Evolutionary conservation across 2,329 filamentous ascomycete species (phyloP), one percentile per base, ranked within the genome.

Genomic region (Monosporascus sp.): DNA sequence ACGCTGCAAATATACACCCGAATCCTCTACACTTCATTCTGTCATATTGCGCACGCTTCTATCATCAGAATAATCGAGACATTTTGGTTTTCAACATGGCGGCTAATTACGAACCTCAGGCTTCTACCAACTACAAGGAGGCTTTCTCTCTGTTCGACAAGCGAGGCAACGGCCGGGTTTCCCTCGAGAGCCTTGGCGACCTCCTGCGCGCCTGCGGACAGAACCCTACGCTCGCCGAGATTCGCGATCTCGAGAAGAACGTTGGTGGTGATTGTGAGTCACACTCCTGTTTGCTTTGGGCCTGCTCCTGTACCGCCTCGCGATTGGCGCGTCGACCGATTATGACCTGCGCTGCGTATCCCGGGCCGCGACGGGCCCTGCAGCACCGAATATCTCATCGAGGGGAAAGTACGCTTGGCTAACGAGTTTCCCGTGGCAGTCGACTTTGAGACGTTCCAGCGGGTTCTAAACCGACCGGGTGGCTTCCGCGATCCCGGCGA

Each of bases 131-230:
- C 87, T 99, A 97, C 90, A 97, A 97, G 82, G 94, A 99, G 87
- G 94, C 94, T 65, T 99, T 99, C 77, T 92, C 92, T 67, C 89
- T 99, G 73, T 99, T 97, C 81, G 94, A 99, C 83, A 97, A 97
- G 86, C 93, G 94, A 74, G 94, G 94, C 71, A 96, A 90, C 71
- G 92, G 93, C 70, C 92, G 92, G 66, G 94, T 97, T 64, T 76
- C 88, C 41, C 80, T 92, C 72, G 88, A 93, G 62, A 88, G 87
- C 60, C 84, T 99, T 53, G 94, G 94, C 64, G 94, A 99, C 72
- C 83, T 99, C 56, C 85, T 99, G 62, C 89, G 94, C 70, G 94
- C 94, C 52, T 99, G 94, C 72, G 94, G 94, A 48, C 94, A 99
- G 80, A 99, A 99, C 77, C 94, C 94, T 45, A 99, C 94, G 9